Evolutionary conservation across 2,329 filamentous ascomycete species (phyloP).

Genomic region (Phaeophleospora eucalypticola): DNA sequence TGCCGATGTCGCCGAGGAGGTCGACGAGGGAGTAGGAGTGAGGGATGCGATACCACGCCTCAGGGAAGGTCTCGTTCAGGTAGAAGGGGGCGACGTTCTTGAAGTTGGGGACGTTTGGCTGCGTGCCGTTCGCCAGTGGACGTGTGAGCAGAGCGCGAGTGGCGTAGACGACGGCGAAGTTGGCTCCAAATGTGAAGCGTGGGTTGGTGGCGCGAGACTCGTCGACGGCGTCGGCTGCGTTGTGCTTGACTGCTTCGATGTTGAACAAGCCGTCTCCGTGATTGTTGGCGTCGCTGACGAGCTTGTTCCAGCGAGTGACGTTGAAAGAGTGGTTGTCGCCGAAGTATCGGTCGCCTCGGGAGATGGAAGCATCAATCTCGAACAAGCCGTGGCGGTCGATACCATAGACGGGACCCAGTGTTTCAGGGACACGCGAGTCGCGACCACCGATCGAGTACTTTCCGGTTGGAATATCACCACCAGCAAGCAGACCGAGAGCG

Average conservation of each 20-base stretch:
- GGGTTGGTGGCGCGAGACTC: conserved; percentile 16
- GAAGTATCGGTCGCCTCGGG: conserved; percentile 25
- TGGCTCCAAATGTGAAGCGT: conserved; percentile 14
- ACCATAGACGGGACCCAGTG: conserved; percentile 23
- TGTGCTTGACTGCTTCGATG: conserved; percentile 16
- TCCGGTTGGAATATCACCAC: conserved; percentile 25
- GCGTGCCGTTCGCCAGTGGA: conserved; percentile 24
- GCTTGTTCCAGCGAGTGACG: conserved; percentile 20
- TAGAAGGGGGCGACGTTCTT: conserved; percentile 27
- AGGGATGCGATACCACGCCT: conserved; percentile 22
- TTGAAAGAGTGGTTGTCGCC: conserved; percentile 26
- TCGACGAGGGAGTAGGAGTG: conserved; percentile 18
- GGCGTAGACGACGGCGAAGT: conserved; percentile 19
- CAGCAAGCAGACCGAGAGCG: conserved; percentile 25
- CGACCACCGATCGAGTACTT: conserved; percentile 26
- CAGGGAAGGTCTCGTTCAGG: conserved; percentile 27
- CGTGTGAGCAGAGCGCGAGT: conserved; percentile 14
- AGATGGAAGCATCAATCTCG: conserved; percentile 27
- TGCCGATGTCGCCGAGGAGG: conserved; percentile 17
- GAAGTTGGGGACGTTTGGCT: conserved; percentile 19
- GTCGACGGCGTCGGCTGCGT: conserved; percentile 14
- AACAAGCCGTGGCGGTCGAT: conserved; percentile 26
- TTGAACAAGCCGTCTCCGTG: conserved; percentile 20
- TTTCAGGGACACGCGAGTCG: conserved; percentile 22
- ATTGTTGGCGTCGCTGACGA: conserved; percentile 17